Percentiles rank a stretch among this genome's conserved stretches.
phyloP scores from a whole-genome alignment of 768 basidiomycete genomes.

The Russula dissimulans region DNA sequence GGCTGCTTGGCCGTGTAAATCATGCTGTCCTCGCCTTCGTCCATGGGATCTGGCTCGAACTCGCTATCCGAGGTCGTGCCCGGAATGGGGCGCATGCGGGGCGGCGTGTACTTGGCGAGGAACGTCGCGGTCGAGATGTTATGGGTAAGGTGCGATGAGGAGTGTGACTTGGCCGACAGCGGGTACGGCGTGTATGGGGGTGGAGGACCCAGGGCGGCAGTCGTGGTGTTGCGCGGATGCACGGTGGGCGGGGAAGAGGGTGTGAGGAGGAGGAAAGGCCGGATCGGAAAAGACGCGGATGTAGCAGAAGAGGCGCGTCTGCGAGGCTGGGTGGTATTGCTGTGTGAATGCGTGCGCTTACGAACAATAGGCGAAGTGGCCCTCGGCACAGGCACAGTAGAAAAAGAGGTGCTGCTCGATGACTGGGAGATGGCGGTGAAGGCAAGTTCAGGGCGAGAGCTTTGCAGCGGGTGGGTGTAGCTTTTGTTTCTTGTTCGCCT shows the following conservation, averaged over 20 bases:
- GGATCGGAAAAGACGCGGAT: neutral
- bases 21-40: conserved; percentile 10
- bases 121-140: conserved; percentile 12
- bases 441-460: neutral
- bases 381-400: neutral
- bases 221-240: neutral
- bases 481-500: conserved; percentile 10
- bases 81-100: conserved; percentile 4
- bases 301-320: conserved; percentile 12
- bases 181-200: conserved; percentile 12
- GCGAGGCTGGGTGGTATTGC: neutral
- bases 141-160: conserved; percentile 14
- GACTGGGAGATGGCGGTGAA: neutral
- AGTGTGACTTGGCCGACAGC: conserved; percentile 11
- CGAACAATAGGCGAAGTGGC: neutral
- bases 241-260: conserved; percentile 7
- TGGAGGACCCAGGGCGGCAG: conserved; percentile 7
- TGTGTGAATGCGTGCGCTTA: neutral
- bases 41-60: conserved; percentile 5
- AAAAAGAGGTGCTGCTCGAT: neutral
- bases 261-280: conserved; percentile 11
- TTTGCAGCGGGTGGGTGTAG: neutral
- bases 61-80: conserved; percentile 11
- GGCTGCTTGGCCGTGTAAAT: conserved; percentile 14
- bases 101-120: conserved; percentile 7